These are phyloP conservation scores for Trametes cingulata DNA, from an alignment of 768 basidiomycete genomes.

Conservation along the genomic window DNA sequence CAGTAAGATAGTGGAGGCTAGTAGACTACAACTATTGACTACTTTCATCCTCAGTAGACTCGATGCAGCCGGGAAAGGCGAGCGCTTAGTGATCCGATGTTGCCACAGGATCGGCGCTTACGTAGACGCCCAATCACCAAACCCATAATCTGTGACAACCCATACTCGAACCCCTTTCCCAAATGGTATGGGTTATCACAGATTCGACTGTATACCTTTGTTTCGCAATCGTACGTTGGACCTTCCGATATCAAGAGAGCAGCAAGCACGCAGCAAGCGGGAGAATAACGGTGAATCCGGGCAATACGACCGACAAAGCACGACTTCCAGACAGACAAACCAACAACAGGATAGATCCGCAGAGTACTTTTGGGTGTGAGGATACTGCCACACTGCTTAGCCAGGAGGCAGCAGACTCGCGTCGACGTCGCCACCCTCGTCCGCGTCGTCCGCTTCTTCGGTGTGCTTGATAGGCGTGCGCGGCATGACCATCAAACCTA, in stretches of 20 bases:
- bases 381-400: conserved; percentile 40
- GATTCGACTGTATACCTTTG: conserved; percentile 9
- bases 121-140: too few relatives aligned
- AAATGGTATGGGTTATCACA: too few relatives aligned
- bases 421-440: conserved; percentile 68
- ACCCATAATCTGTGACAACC: too few relatives aligned
- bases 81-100: too few relatives aligned
- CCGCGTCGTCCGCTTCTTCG: conserved; percentile 56
- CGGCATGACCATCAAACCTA: conserved; percentile 98
- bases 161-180: too few relatives aligned
- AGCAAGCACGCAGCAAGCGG: neutral
- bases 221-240: too few relatives aligned
- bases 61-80: too few relatives aligned
- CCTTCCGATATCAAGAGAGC: too few relatives aligned
- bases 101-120: too few relatives aligned
- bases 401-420: conserved; percentile 94
- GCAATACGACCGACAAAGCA: neutral
- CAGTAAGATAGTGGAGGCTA: too few relatives aligned
- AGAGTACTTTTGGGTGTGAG: conserved; percentile 2
- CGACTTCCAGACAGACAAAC: conserved; percentile 1
- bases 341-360: neutral
- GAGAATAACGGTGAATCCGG: neutral
- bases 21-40: too few relatives aligned
- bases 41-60: too few relatives aligned
- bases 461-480: conserved; percentile 79